Evolutionary conservation across 2,329 filamentous ascomycete genomes (phyloP), one percentile per base, ranked within the genome.

Genomic region (Clarireedia sp.): DNA sequence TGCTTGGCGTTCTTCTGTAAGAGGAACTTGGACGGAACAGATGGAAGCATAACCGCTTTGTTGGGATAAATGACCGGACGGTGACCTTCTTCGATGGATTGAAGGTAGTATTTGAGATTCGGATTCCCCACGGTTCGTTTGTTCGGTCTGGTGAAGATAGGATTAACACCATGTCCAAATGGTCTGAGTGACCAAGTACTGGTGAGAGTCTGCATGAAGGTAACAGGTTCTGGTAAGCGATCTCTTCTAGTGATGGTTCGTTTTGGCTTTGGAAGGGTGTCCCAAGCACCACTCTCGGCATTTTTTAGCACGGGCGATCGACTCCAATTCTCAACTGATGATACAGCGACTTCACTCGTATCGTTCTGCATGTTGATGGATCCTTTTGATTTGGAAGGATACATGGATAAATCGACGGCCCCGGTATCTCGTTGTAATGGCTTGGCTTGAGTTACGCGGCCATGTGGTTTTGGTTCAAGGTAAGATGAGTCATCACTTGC

Each of bases 101-200:
- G 57, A 23, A 63, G 49, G 55, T 67, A 67, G 12, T 46, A 19
- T 12, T 56, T 41, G 3, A 51, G 44, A 23, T 45, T 45, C 3
- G 59, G 59, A 46, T 63, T 64, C 8, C 62, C 63, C 44, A 62
- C 55, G 5, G 57, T 55, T 56, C 61, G 54, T 19, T 64, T 62
- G 48, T 56, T 46, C 37, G 66, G 66, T 51, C 65, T 55, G 5
- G 63, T 52, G 49, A 59, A 64, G 6, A 69, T 66, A 14, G 67
- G 63, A 14, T 60, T 61, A 4, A 63, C 64, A 26, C 67, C 68
- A 60, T 69, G 67, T 14, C 68, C 67, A 53, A 62, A 66, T 16
- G 65, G 61, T 49, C 64, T 57, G 24, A 62, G 46, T 38, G 57
- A 63, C 68, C 68, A 69, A 26, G 67, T 51, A 14, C 64, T 63